Base-by-base conservation (phyloP, 2,329 filamentous ascomycete species). In the Arthrobotrys pseudoclavata region DNA sequence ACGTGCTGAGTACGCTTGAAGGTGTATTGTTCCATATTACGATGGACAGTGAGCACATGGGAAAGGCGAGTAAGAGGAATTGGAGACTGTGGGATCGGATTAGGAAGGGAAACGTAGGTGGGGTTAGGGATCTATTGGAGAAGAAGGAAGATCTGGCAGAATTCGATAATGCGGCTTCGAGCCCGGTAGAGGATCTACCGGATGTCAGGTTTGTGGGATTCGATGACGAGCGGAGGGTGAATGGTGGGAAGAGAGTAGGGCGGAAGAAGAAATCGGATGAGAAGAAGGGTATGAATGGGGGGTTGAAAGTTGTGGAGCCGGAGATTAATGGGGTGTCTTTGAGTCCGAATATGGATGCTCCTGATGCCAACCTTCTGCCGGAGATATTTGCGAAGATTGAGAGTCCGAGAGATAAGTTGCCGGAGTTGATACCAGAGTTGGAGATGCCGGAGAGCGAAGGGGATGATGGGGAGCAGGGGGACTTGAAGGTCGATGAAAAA, bases 1-100 rank as follows among this genome's bases (percentile, higher is more conserved):
- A 99, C 84, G 94, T 95, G 0, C 84, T 99, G 62, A 98, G 95
- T 84, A 99, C 96, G 0, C 93, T 98, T 76, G 96, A 99, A 83
- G 96, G 94, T 5, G 96, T 99, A 0, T 84, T 99, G 37, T 90
- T 93, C 0, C 98, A 99, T 83, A 88, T 99, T 1, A 89, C 91
- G 7, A 89, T 90, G 77, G 94, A 97, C 82, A 97, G 95, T 0
- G 90, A 89, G 13, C 92, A 91, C 3, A 85, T 99, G 72, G 89
- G 94, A 77, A 92, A 90, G 83, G 93, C 94, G 5, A 98, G 96
- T 83, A 89, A 90, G 79, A 89, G 92, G 66, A 99, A 99, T 83
- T 91, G 91, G 82, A 88, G 90, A 1, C 84, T 99, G 1, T 99
- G 96, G 96, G 90, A 96, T 82, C 92, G 95, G 6, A 89, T 91